Evolutionary conservation across 305 asterid genomes (phyloP).

Genomic region (Solanum hybrid): DNA sequence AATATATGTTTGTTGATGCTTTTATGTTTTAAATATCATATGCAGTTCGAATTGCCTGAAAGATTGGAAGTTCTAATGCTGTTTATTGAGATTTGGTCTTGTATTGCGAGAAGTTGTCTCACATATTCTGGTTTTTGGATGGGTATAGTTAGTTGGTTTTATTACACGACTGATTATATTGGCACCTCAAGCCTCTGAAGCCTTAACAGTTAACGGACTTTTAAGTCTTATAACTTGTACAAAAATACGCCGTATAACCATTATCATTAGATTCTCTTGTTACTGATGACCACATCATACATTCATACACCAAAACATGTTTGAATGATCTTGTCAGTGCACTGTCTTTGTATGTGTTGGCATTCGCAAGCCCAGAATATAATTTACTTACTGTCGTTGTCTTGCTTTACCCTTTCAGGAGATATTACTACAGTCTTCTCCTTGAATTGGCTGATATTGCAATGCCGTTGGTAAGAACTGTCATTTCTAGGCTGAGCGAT

Average conservation of each 20-base stretch:
- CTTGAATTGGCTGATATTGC: constrained; percentile 86
- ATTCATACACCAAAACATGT: neutral
- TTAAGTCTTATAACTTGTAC: neutral
- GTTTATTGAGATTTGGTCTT: neutral
- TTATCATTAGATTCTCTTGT: neutral
- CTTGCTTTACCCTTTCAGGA: constrained; percentile 44
- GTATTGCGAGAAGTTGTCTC: neutral
- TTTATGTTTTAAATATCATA: neutral
- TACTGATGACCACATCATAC: neutral
- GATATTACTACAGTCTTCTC: constrained; percentile 83
- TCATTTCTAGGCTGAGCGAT: constrained; percentile 69
- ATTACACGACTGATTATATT: neutral
- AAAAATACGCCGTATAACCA: neutral
- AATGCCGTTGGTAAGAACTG: constrained; percentile 60
- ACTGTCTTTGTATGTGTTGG: neutral
- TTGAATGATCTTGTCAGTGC: neutral
- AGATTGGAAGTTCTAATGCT: neutral
- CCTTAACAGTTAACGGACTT: neutral
- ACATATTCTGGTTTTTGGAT: neutral
- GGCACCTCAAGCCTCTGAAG: neutral
- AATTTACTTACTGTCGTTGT: neutral
- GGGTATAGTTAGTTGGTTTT: neutral
- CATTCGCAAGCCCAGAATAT: neutral
- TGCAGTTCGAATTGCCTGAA: neutral
- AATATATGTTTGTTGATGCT: neutral